Base-by-base conservation (phyloP, 2,329 filamentous ascomycete species). In the Aspergillus quadrilineatus region DNA sequence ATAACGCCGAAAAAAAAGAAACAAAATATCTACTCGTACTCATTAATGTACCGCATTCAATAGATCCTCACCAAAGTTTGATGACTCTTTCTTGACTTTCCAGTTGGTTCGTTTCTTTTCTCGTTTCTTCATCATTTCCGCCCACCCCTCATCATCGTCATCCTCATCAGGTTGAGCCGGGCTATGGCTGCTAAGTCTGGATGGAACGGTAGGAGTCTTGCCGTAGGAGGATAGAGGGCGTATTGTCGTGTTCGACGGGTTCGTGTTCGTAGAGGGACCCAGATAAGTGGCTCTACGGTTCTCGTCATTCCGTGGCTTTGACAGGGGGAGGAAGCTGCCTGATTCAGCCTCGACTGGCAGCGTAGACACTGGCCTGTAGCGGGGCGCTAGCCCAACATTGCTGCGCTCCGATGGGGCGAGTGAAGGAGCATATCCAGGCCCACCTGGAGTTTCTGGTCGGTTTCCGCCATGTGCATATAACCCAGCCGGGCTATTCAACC, bases 331-430 rank as follows among this genome's bases (percentile, higher is more conserved):
- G 4, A 70, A 71, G 28, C 72, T 69, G 6, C 69, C 66, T 3
- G 74, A 57, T 5, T 65, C 66, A 4, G 62, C 60, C 6, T 75
- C 72, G 8, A 73, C 69, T 6, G 78, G 79, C 53, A 82, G 78
- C 42, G 88, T 87, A 0, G 90, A 92, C 0, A 97, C 93, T 1
- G 94, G 92, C 45, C 94, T 85, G 75, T 99, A 99, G 44, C 94
- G 86, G 32, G 90, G 88, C 7, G 94, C 92, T 51, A 96, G 82
- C 14, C 94, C 94, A 59, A 97, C 80, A 71, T 95, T 97, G 80
- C 92, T 97, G 59, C 94, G 88, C 77, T 97, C 94, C 4, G 91
- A 96, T 1, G 94, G 94, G 2, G 94, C 93, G 63, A 99, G 96
- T 0, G 93, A 97, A 1, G 92, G 86, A 1, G 92, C 84, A 74